These are phyloP conservation scores for Penicillium angulare DNA, from an alignment of 495 filamentous ascomycete species.

Conservation along the genomic window DNA sequence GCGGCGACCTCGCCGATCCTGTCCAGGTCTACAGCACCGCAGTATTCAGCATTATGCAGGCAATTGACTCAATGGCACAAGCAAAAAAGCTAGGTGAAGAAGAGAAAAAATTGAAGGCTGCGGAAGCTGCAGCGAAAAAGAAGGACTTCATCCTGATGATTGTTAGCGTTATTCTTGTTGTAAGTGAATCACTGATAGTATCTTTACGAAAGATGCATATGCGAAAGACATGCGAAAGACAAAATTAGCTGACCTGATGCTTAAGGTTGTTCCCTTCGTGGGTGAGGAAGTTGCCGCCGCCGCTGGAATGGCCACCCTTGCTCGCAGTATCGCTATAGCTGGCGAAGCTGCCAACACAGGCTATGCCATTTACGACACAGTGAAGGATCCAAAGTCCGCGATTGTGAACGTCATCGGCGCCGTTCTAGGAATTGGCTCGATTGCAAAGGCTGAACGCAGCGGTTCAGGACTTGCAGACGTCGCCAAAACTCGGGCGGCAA, in stretches of 20 bases:
- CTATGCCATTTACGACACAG: not conserved
- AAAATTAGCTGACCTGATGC: too few species aligned
- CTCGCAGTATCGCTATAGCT: not conserved
- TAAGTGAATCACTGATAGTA: too few species aligned
- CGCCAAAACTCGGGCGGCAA: not conserved
- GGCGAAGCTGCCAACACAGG: constrained; percentile 3
- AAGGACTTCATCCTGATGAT: not conserved
- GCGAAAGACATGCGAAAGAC: too few species aligned
- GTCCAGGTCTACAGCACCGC: not conserved
- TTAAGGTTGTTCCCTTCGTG: not conserved
- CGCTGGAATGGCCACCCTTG: not conserved
- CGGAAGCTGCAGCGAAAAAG: not conserved
- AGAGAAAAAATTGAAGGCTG: not conserved
- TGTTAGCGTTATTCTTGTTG: not conserved
- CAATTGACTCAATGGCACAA: not conserved
- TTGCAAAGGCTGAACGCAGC: not conserved
- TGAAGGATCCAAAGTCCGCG: not conserved
- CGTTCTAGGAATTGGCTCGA: not conserved
- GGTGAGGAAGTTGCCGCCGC: not conserved
- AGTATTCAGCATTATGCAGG: not conserved
- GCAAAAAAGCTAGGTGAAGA: not conserved
- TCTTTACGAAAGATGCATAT: too few species aligned
- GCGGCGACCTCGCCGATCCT: not conserved
- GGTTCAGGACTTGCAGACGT: not conserved
- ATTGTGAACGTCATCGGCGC: not conserved